Base-by-base conservation (phyloP, 1,139 yeast genomes). In the Magnusiomyces paraingens region DNA sequence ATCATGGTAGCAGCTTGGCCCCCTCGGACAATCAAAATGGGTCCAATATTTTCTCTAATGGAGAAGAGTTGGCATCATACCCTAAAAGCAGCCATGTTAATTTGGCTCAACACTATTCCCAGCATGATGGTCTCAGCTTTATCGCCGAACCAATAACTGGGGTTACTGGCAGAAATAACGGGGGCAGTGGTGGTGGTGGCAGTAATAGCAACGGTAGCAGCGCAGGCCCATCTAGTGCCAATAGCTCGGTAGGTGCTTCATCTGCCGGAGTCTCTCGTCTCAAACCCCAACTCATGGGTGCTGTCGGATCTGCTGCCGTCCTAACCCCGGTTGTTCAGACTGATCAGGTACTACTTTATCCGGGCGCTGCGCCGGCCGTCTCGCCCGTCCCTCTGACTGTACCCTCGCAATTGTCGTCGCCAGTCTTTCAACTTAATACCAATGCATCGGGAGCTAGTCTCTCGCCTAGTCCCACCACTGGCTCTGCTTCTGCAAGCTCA, bases 301-400 rank as follows among this genome's bases (percentile, higher is more conserved):
- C 50, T 15, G 43, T 47, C n/a, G 50, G 50, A 12, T 47, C 50
- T 20, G 50, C 36, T 6, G 43, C 41, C 4, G 50, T 39, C 12
- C 42, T 47, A 4, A 47, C 29, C 14, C 50, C 50, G 2, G 38
- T 47, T 35, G 50, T 47, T 36, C 50, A 47, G 38, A 47, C 50
- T 20, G 50, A 21, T 14, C 43, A 47, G n/a, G 50, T 47, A 14
- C 32, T 47, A 20, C 50, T 50, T 40, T 52, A 32, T 39, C 50
- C 46, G 41, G 32, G 32, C 32, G 32, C 32, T 26, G 32, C 32
- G 32, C 32, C 32, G 32, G 32, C 32, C 32, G 32, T 26, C 32
- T 26, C 32, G 32, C 32, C 32, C 32, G 8, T 26, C 8, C 32
- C 32, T 4, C 8, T 26, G 32, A 5, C 32, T 26, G 32, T 8